Conservation (phyloP, 768 basidiomycete genomes). For the Neoboletus brunneissimus region DNA sequence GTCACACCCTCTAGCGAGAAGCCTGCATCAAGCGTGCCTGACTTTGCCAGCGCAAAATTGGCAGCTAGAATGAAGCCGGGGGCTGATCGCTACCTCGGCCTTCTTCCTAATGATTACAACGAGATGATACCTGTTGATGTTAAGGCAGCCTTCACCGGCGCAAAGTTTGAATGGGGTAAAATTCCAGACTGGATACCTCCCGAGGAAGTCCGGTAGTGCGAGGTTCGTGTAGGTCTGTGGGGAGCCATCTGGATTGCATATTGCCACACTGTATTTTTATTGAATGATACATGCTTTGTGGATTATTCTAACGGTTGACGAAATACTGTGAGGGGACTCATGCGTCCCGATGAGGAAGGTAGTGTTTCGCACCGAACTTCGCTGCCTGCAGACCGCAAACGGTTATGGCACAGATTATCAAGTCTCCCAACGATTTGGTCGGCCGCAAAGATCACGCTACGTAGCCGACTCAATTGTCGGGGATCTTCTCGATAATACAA, state of each 20-base stretch:
- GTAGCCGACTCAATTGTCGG: slow-evolving; percentile 18
- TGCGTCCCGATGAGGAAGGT: slow-evolving; percentile 18
- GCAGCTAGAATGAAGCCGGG: slow-evolving; percentile 41
- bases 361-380: neutral
- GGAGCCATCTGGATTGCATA: neutral
- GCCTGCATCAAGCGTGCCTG: slow-evolving; percentile 25
- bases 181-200: slow-evolving; percentile 78
- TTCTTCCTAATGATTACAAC: slow-evolving; percentile 59
- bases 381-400: neutral
- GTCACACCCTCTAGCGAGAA: slow-evolving; percentile 22
- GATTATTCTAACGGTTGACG: neutral
- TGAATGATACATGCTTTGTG: neutral
- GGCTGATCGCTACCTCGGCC: slow-evolving; percentile 51
- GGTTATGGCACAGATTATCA: slow-evolving; percentile 13
- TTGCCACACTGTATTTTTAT: slow-evolving; percentile 5
- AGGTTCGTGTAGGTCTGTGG: neutral
- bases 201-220: slow-evolving; percentile 47
- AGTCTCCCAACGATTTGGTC: slow-evolving; percentile 2
- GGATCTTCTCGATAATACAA: slow-evolving; percentile 8
- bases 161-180: slow-evolving; percentile 64
- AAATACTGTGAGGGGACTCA: neutral
- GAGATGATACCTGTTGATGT: slow-evolving; percentile 49
- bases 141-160: slow-evolving; percentile 51
- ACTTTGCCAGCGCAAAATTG: slow-evolving; percentile 35
- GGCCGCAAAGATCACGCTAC: neutral